A percentile compares a stretch with the other conserved stretches of the same genome.
These are phyloP conservation scores for Phytopythium ostracodes DNA, from an alignment of 352 stramenopile species.

Conservation along the genomic window DNA sequence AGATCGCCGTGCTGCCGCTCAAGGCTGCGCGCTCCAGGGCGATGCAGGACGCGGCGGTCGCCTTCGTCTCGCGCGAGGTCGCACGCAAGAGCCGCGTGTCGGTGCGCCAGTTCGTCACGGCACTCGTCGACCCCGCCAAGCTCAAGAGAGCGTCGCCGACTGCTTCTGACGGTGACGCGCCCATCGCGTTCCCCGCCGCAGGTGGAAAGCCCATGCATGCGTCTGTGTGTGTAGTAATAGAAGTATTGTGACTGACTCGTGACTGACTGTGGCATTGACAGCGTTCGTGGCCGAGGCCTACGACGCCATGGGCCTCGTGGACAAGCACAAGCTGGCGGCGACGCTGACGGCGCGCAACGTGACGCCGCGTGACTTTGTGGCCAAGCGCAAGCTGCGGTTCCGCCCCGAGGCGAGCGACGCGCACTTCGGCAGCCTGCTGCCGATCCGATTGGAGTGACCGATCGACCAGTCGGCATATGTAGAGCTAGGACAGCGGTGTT, in stretches of 20 bases:
- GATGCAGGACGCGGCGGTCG: conserved; percentile 49
- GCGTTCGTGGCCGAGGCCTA: conserved; percentile 69
- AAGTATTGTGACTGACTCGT: neutral
- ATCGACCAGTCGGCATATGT: neutral
- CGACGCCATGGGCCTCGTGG: conserved; percentile 55
- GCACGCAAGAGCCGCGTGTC: conserved; percentile 59
- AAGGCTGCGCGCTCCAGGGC: conserved; percentile 58
- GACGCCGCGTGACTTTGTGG: conserved; percentile 45
- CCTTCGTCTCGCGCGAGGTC: conserved; percentile 54
- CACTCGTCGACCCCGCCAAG: conserved; percentile 40
- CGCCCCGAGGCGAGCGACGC: conserved; percentile 15
- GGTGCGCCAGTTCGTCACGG: conserved; percentile 42
- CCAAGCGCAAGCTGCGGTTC: conserved; percentile 37
- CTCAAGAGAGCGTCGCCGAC: conserved; percentile 9
- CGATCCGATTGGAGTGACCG: conserved; percentile 51
- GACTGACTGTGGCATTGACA: conserved; percentile 10
- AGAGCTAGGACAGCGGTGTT: neutral
- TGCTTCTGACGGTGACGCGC: neutral
- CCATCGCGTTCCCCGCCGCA: conserved; percentile 42
- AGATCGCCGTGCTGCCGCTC: conserved; percentile 78
- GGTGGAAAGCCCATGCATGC: conserved; percentile 15
- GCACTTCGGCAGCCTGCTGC: conserved; percentile 48
- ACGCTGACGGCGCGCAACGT: conserved; percentile 29
- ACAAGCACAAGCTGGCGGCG: conserved; percentile 31
- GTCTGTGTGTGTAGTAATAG: neutral